Percentiles rank a stretch among this genome's conserved stretches.
Evolutionary conservation across 1,284 basidiomycete species (phyloP).

Genomic region (Rhizopogon parksii): DNA sequence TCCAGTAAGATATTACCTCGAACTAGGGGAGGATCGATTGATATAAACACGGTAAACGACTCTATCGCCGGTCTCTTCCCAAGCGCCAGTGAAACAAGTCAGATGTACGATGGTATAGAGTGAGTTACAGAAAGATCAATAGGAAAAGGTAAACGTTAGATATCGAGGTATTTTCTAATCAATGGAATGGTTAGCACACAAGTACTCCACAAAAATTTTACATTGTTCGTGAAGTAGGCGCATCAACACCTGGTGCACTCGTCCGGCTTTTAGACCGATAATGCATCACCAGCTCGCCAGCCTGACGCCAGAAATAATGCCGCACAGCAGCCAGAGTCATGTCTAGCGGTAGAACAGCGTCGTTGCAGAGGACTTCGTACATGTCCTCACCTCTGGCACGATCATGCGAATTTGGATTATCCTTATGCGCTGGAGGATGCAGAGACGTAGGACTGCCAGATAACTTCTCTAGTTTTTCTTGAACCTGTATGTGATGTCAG

Average conservation of each 20-base stretch:
- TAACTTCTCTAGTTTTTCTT: slow-evolving; percentile 78
- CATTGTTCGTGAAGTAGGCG: slow-evolving; percentile 2
- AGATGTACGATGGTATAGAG: not conserved
- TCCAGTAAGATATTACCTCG: too few relatives aligned
- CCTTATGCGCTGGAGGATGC: slow-evolving; percentile 28
- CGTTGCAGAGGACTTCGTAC: slow-evolving; percentile 87
- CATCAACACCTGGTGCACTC: slow-evolving; percentile 5
- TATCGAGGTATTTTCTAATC: too few relatives aligned
- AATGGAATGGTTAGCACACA: not conserved
- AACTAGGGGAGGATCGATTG: too few relatives aligned
- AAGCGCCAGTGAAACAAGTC: too few relatives aligned
- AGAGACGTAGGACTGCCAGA: slow-evolving; percentile 16
- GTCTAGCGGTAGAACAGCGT: slow-evolving; percentile 68
- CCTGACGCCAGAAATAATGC: slow-evolving; percentile 80
- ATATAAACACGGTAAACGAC: too few relatives aligned
- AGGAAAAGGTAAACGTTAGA: not conserved
- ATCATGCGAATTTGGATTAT: slow-evolving; percentile 26
- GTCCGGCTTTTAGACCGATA: slow-evolving; percentile 55
- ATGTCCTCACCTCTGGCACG: slow-evolving; percentile 57
- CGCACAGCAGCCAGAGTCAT: slow-evolving; percentile 87
- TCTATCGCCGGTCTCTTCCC: too few relatives aligned
- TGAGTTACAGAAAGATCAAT: too few relatives aligned
- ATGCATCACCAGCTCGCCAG: slow-evolving; percentile 75
- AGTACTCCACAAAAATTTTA: not conserved
- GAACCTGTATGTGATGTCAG: slow-evolving; percentile 44